Conservation (phyloP, 23 red algal species). For the Gracilaria caudata region DNA sequence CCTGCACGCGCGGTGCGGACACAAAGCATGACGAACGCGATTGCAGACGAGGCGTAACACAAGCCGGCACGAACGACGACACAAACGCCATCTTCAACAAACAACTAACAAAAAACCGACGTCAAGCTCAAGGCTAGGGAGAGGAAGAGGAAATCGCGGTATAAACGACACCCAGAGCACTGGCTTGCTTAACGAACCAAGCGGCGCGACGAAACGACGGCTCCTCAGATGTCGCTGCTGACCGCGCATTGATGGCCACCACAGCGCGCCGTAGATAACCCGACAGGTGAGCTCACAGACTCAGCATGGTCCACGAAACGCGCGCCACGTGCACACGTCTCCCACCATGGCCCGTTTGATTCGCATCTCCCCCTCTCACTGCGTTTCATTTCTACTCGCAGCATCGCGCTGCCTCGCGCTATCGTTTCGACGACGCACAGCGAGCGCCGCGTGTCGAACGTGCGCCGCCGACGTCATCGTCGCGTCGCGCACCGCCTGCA, state of each 20-base stretch:
- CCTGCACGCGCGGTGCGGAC: neutral
- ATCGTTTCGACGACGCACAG: neutral
- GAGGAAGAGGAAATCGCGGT: too few species aligned
- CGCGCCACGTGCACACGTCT: slow-evolving; percentile 3
- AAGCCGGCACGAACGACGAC: slow-evolving; percentile 7
- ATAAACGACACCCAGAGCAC: neutral
- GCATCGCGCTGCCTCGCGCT: too few species aligned
- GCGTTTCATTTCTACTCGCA: neutral
- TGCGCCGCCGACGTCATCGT: neutral
- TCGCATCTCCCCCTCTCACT: too few species aligned
- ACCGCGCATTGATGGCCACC: neutral
- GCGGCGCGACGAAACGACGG: neutral
- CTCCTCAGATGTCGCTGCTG: too few species aligned
- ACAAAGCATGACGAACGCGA: neutral
- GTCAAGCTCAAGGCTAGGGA: too few species aligned
- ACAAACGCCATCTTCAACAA: neutral
- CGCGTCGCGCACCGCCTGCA: neutral
- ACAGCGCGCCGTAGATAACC: neutral
- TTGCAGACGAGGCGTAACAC: neutral
- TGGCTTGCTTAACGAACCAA: neutral
- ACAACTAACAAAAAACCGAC: too few species aligned
- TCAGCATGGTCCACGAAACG: neutral
- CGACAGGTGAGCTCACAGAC: too few species aligned
- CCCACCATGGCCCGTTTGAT: too few species aligned
- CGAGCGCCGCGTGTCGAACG: neutral